Evolutionary conservation across 805 yeast genomes (phyloP).

Genomic region (Wickerhamomyces ciferrii): DNA sequence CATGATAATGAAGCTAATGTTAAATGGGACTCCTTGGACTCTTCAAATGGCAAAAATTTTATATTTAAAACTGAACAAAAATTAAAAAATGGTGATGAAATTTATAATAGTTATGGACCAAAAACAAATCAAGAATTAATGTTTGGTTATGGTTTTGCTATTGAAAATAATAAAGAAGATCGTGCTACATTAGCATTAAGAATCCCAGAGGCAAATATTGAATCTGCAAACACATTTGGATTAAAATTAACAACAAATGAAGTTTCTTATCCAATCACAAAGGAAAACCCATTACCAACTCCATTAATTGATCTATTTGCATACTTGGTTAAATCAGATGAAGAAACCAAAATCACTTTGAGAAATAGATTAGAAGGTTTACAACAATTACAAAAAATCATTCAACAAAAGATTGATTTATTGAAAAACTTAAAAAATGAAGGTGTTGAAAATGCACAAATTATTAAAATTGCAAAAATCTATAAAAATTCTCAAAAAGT

Average conservation of each 20-base stretch:
- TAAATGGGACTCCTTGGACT: slow-evolving; percentile 43
- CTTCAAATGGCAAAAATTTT: slow-evolving; percentile 23
- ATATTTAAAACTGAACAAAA: slow-evolving; percentile 36
- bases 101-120: slow-evolving; percentile 82
- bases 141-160: slow-evolving; percentile 76
- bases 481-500: slow-evolving; percentile 46
- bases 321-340: slow-evolving; percentile 40
- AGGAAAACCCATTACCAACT: slow-evolving; percentile 31
- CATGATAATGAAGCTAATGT: slow-evolving; percentile 61
- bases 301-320: slow-evolving; percentile 50
- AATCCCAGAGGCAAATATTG: slow-evolving; percentile 28
- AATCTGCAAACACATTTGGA: slow-evolving; percentile 29
- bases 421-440: slow-evolving; percentile 29
- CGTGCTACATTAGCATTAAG: slow-evolving; percentile 54
- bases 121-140: slow-evolving; percentile 82
- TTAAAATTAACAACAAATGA: slow-evolving; percentile 35
- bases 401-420: slow-evolving; percentile 41
- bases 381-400: slow-evolving; percentile 44
- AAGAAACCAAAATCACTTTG: slow-evolving; percentile 42
- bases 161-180: slow-evolving; percentile 54
- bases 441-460: slow-evolving; percentile 15
- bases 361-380: slow-evolving; percentile 61
- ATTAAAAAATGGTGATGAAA: slow-evolving; percentile 34
- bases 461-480: slow-evolving; percentile 29
- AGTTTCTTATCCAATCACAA: slow-evolving; percentile 34